These are phyloP conservation scores for Termitomyces sp. DNA, from an alignment of 768 basidiomycete species.

Conservation along the genomic window DNA sequence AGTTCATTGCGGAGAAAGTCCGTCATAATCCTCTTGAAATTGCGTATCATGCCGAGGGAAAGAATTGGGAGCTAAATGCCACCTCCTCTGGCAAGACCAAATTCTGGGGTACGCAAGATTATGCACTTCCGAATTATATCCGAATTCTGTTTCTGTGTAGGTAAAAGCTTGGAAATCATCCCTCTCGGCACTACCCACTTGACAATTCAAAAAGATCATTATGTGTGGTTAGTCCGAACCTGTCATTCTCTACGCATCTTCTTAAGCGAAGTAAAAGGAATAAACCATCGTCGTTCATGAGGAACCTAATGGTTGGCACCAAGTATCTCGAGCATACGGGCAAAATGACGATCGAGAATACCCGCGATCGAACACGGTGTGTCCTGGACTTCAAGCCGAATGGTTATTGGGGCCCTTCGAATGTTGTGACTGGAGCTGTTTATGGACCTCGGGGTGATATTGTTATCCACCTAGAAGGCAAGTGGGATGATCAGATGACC, in stretches of 20 bases:
- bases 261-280: slow-evolving; percentile 44
- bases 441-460: slow-evolving; percentile 49
- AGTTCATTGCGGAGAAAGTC: slow-evolving; percentile 85
- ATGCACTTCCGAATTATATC: slow-evolving; percentile 5
- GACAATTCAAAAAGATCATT: slow-evolving; percentile 62
- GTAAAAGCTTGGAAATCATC: slow-evolving; percentile 87
- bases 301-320: slow-evolving; percentile 86
- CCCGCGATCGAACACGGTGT: slow-evolving; percentile 50
- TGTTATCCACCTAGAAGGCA: slow-evolving; percentile 72
- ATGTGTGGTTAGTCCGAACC: slow-evolving; percentile 54
- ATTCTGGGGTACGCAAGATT: slow-evolving; percentile 74
- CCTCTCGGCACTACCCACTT: slow-evolving; percentile 71
- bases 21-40: slow-evolving; percentile 81
- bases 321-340: slow-evolving; percentile 89
- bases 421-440: slow-evolving; percentile 64
- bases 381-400: slow-evolving; percentile 83
- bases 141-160: slow-evolving; percentile 32
- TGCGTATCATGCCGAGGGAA: slow-evolving; percentile 82
- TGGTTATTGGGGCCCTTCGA: slow-evolving; percentile 79
- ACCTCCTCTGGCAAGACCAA: slow-evolving; percentile 84
- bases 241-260: neutral
- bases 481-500: slow-evolving; percentile 85
- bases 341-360: slow-evolving; percentile 72
- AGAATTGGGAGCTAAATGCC: slow-evolving; percentile 69
- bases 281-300: slow-evolving; percentile 84